Conservation (phyloP, 331 rosid species). For the Rhamnella rubrinervis region DNA sequence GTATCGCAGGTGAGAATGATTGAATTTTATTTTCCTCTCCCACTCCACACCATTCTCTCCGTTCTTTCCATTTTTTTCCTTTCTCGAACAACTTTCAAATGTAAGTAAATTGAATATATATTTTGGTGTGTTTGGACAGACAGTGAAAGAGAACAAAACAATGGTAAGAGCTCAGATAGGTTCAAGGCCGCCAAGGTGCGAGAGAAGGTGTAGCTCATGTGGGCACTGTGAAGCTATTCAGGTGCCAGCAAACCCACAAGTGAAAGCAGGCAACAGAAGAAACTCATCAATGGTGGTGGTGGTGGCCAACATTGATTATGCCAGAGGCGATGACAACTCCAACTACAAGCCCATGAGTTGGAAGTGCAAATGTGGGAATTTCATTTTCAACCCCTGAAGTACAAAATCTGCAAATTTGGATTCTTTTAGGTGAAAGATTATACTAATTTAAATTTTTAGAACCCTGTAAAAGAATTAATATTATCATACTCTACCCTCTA, state of each 20-base stretch:
- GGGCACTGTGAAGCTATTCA: slow-evolving; percentile 81
- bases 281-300: slow-evolving; percentile 38
- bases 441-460: slow-evolving; percentile 14
- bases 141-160: slow-evolving; percentile 40
- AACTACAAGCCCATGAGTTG: slow-evolving; percentile 97
- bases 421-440: slow-evolving; percentile 13
- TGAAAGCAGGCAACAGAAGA: slow-evolving; percentile 31
- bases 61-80: neutral
- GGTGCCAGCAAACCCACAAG: slow-evolving; percentile 68
- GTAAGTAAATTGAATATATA: neutral
- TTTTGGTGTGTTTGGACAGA: slow-evolving; percentile 31
- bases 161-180: slow-evolving; percentile 67
- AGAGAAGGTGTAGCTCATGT: slow-evolving; percentile 74
- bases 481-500: neutral
- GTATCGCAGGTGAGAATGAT: slow-evolving; percentile 37
- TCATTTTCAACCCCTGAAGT: slow-evolving; percentile 69
- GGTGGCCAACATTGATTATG: slow-evolving; percentile 35
- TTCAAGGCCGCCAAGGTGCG: slow-evolving; percentile 91
- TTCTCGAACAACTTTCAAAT: neutral
- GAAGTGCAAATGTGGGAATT: slow-evolving; percentile 94
- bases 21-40: neutral
- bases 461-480: slow-evolving; percentile 30
- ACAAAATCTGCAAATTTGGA: neutral
- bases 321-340: slow-evolving; percentile 51
- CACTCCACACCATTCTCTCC: neutral